Percentiles rank a stretch among this genome's conserved stretches.
Evolutionary conservation across 1,284 basidiomycete genomes (phyloP).

Genomic region (Boletellus dicymbophilus): DNA sequence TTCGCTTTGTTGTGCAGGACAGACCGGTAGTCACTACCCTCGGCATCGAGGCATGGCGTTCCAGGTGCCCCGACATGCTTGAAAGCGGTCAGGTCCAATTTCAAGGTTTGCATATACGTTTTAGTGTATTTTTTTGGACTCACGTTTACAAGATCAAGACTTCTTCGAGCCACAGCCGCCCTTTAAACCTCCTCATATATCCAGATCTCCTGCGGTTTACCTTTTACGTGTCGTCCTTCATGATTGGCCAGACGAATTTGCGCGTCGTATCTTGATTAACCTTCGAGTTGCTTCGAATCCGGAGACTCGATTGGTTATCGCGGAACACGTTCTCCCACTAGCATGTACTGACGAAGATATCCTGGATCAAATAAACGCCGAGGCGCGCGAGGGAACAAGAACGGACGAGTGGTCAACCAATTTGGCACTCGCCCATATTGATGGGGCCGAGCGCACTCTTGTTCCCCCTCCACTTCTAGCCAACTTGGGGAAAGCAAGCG

Average conservation of each 20-base stretch:
- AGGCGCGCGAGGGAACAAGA: background rate
- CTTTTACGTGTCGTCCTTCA: conserved; percentile 70
- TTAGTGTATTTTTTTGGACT: no score
- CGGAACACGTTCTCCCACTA: conserved; percentile 67
- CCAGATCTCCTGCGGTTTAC: conserved; percentile 58
- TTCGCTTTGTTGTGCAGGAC: conserved; percentile 68
- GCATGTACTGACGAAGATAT: conserved; percentile 55
- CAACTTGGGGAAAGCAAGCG: conserved; percentile 70
- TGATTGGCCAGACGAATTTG: conserved; percentile 72
- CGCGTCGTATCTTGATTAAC: conserved; percentile 49
- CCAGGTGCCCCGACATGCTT: conserved; percentile 60
- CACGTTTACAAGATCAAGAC: conserved; percentile 59
- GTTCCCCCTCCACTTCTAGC: conserved; percentile 60
- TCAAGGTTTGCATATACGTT: conserved; percentile 42
- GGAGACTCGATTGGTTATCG: conserved; percentile 62
- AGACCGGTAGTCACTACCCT: conserved; percentile 61
- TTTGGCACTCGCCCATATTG: conserved; percentile 34
- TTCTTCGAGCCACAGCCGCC: conserved; percentile 67
- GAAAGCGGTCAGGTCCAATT: conserved; percentile 57
- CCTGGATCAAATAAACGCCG: conserved; percentile 20
- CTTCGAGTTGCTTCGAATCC: conserved; percentile 51
- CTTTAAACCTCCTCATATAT: conserved; percentile 22
- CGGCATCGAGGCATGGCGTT: conserved; percentile 64
- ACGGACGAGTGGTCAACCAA: conserved; percentile 26
- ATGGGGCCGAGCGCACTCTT: conserved; percentile 45